A percentile compares a stretch with the other conserved stretches of the same genome.
These are phyloP conservation scores for Dictyostelium purpureum DNA, from an alignment of 78 protist genomes.

Conservation along the genomic window DNA sequence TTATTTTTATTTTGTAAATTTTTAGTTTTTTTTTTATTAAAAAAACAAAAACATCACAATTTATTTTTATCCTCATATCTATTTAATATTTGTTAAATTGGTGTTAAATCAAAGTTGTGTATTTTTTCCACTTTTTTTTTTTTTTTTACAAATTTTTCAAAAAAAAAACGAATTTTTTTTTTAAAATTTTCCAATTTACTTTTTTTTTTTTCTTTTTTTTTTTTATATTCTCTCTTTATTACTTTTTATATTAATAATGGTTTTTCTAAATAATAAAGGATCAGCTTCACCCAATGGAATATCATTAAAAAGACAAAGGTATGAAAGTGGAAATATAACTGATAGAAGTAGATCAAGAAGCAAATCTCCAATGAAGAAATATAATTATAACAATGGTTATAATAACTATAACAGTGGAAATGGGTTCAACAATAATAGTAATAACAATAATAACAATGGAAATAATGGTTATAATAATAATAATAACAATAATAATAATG, in stretches of 20 bases:
- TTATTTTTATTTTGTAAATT: too few species aligned
- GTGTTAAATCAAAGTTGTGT: too few species aligned
- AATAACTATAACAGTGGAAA: neutral
- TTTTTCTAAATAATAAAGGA: neutral
- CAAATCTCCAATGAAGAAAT: neutral
- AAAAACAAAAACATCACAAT: too few species aligned
- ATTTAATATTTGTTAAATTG: too few species aligned
- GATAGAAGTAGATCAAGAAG: slow-evolving; percentile 9
- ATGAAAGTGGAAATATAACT: neutral
- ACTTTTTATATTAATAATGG: neutral
- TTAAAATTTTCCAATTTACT: neutral
- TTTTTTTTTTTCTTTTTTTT: neutral
- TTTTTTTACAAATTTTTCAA: too few species aligned
- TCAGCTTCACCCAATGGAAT: neutral
- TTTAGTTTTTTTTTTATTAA: too few species aligned
- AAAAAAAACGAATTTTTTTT: neutral
- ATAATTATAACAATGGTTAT: neutral
- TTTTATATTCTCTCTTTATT: neutral
- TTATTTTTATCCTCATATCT: too few species aligned
- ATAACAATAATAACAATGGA: neutral
- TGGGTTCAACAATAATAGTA: neutral
- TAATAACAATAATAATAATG: neutral
- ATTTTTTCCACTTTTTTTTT: too few species aligned
- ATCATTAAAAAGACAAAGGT: neutral
- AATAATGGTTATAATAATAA: neutral